Conservation (phyloP, 768 basidiomycete species). For the Rhizopogon sp. region DNA sequence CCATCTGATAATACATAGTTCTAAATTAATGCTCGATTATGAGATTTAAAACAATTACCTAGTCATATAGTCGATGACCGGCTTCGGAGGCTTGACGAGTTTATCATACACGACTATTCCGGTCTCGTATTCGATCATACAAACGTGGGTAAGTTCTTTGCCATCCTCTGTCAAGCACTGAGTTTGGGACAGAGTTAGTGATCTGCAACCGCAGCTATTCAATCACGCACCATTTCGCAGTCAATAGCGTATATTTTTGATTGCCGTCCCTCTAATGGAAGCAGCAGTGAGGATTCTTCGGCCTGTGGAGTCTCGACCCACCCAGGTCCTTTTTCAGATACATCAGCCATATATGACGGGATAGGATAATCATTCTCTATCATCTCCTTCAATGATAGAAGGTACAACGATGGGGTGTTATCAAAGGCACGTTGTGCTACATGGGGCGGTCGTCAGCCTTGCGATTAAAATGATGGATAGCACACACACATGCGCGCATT, state of each 20-base stretch:
- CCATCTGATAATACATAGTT: conserved; percentile 47
- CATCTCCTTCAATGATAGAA: conserved; percentile 82
- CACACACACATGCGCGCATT: conserved; percentile 37
- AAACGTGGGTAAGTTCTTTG: conserved; percentile 83
- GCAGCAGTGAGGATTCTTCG: conserved; percentile 25
- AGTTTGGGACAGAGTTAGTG: not conserved
- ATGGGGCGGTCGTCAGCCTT: conserved; percentile 8
- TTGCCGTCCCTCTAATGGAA: conserved; percentile 24
- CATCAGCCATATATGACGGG: conserved; percentile 77
- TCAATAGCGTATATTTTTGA: conserved; percentile 79
- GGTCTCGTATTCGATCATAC: conserved; percentile 72
- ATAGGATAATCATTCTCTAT: conserved; percentile 91
- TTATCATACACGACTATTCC: conserved; percentile 80
- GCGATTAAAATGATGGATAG: conserved; percentile 10
- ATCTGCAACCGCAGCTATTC: not conserved
- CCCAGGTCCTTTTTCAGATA: conserved; percentile 56
- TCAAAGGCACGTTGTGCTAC: conserved; percentile 59
- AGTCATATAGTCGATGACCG: conserved; percentile 90
- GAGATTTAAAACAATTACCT: conserved; percentile 39
- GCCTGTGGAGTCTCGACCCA: conserved; percentile 81
- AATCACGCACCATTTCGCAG: conserved; percentile 87
- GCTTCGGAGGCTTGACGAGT: conserved; percentile 82
- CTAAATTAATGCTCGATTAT: not conserved
- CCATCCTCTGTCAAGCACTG: conserved; percentile 89
- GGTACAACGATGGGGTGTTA: conserved; percentile 63